Percentiles rank a stretch among this genome's conserved stretches.
phyloP scores from a whole-genome alignment of 2,329 filamentous ascomycete genomes.

The Calonectria pteridis region DNA sequence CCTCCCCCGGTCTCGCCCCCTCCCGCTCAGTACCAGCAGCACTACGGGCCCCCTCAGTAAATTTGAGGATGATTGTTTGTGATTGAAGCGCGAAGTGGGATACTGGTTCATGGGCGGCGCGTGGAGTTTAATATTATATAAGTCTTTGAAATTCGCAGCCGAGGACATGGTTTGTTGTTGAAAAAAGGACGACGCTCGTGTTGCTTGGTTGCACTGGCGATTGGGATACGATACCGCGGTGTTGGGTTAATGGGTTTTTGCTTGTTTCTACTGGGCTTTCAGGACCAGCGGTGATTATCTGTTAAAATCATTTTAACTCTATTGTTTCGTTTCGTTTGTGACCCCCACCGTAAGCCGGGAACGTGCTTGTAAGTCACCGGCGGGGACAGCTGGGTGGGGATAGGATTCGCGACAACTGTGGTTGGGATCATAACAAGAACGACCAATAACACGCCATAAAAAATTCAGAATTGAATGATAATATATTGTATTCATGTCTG shows the following conservation, averaged over 20 bases:
- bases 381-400: not conserved
- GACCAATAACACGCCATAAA: not conserved
- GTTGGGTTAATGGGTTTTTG: not conserved
- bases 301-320: not conserved
- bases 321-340: not conserved
- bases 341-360: not conserved
- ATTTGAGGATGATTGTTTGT: not conserved
- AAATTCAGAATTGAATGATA: not conserved
- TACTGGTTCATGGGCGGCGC: constrained; percentile 7
- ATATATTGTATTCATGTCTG: not conserved
- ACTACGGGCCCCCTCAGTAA: constrained; percentile 23
- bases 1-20: constrained; percentile 33
- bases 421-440: not conserved
- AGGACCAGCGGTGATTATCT: not conserved
- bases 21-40: constrained; percentile 39
- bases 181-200: not conserved
- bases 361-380: not conserved
- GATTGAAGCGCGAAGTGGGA: not conserved
- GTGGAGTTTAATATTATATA: constrained; percentile 7
- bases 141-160: not conserved
- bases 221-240: not conserved
- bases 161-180: not conserved
- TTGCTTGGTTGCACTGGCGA: not conserved
- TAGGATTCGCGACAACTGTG: not conserved
- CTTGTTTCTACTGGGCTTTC: not conserved